These are phyloP conservation scores for Hypoxylon perforatum DNA, from an alignment of 495 filamentous ascomycete species.

Conservation along the genomic window DNA sequence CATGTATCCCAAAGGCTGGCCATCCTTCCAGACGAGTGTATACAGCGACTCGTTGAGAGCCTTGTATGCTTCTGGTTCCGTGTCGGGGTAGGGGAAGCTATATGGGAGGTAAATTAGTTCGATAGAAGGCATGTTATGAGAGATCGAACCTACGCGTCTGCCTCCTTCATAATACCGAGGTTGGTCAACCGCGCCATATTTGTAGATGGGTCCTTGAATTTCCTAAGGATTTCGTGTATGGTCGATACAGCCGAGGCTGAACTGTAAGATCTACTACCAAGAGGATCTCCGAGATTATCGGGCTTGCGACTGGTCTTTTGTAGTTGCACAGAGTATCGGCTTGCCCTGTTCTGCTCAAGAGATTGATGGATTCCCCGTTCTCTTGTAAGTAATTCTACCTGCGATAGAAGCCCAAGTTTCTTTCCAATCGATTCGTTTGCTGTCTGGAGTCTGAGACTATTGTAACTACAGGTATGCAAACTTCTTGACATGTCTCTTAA, in stretches of 20 bases:
- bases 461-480: background rate
- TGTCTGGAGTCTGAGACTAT: constrained; percentile 10
- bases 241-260: constrained; percentile 21
- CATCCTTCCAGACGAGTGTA: constrained; percentile 63
- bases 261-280: constrained; percentile 20
- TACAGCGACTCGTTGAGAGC: constrained; percentile 63
- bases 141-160: constrained; percentile 66
- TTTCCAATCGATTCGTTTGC: constrained; percentile 14
- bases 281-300: background rate
- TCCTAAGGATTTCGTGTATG: constrained; percentile 25
- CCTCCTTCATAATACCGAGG: constrained; percentile 60
- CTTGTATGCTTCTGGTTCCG: constrained; percentile 62
- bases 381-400: constrained; percentile 8
- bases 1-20: constrained; percentile 71
- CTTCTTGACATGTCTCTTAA: constrained; percentile 22
- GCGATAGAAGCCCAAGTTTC: background rate
- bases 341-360: background rate
- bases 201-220: background rate
- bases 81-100: constrained; percentile 76
- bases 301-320: background rate
- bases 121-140: background rate
- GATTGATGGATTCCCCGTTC: background rate
- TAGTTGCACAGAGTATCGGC: background rate
- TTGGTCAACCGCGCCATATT: constrained; percentile 31
- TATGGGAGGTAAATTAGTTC: background rate